phyloP scores from a whole-genome alignment of 2,329 filamentous ascomycete species.

The Phyllosticta citriasiana region DNA sequence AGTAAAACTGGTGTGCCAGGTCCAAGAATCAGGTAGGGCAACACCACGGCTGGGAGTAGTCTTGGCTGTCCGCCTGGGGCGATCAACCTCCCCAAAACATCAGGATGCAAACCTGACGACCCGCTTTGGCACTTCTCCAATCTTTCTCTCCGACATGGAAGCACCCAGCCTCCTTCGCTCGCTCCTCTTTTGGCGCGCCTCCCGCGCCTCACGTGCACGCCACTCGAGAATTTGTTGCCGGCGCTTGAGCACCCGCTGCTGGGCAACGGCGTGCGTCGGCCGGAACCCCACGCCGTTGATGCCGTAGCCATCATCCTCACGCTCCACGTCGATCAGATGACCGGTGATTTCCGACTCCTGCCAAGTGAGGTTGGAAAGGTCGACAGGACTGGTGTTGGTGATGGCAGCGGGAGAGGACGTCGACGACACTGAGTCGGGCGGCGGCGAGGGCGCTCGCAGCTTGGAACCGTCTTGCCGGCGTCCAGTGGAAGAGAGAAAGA shows the following conservation, averaged over 20 bases:
- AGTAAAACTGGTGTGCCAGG: not conserved
- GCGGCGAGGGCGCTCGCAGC: not conserved
- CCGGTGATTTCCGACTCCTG: constrained; percentile 54
- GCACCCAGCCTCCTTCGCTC: constrained; percentile 35
- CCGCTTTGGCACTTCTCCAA: not conserved
- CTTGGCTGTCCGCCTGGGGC: not conserved
- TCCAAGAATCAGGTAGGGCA: not conserved
- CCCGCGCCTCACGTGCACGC: constrained; percentile 47
- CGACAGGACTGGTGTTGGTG: constrained; percentile 12
- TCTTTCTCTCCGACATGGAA: not conserved
- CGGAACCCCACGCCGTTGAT: constrained; percentile 56
- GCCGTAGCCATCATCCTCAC: constrained; percentile 52
- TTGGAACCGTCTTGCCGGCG: not conserved
- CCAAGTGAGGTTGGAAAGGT: constrained; percentile 39
- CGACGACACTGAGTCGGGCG: not conserved
- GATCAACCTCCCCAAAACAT: not conserved
- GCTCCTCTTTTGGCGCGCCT: constrained; percentile 47
- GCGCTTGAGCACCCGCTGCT: constrained; percentile 45
- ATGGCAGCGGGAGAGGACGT: not conserved
- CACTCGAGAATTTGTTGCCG: constrained; percentile 51
- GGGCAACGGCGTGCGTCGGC: constrained; percentile 50
- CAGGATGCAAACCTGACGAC: constrained; percentile 6
- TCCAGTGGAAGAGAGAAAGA: constrained; percentile 2
- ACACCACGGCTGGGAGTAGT: not conserved
- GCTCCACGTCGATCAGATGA: constrained; percentile 42